Base-by-base conservation (phyloP, 306 rosid species). In the Elaeagnus macrophylla region DNA sequence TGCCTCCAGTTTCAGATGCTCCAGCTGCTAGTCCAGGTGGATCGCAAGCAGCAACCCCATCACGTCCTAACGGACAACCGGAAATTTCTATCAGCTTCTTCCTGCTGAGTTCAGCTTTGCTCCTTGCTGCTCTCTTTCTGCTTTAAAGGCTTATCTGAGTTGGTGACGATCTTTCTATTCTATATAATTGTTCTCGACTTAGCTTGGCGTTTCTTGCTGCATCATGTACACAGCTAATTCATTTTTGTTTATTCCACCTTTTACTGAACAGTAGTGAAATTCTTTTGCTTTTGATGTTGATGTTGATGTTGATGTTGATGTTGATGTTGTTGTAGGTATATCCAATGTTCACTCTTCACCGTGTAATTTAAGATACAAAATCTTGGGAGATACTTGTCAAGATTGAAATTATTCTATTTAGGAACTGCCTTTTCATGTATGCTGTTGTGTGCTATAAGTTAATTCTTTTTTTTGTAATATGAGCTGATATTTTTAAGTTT, bases 21-120 rank as follows among this genome's bases (percentile, higher is more conserved):
- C 61, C 65, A 6, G 15, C 77, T 62, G 13, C 87, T 3, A 13
- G 60, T 62, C 75, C 86, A 9, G 36, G 61, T 9, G 68, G 20
- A 43, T 39, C 71, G 40, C 0, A 42, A 37, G 44, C 76, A 2
- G 12, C 10, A 37, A 43, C 78, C 13, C 67, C 72, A 49, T 20
- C 82, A 1, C 17, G 45, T 0, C 67, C 52, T 14, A 82, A 70
- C 37, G 76, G 81, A 8, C 87, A 82, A 62, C 81, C 89, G 1
- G 75, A 74, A 81, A 72, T 62, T 61, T 39, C 75, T 39, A 72
- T 56, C 25, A 10, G 79, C 76, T 54, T 75, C 74, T 20, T 68
- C 59, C 59, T 82, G 45, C 69, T 75, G 12, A 48, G 15, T 71
- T 51, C 88, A 43, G 80, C 82, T 20, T 59, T 81, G 60, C 60